Conservation (phyloP, 352 stramenopile species). For the Globisporangium barbulae region DNA sequence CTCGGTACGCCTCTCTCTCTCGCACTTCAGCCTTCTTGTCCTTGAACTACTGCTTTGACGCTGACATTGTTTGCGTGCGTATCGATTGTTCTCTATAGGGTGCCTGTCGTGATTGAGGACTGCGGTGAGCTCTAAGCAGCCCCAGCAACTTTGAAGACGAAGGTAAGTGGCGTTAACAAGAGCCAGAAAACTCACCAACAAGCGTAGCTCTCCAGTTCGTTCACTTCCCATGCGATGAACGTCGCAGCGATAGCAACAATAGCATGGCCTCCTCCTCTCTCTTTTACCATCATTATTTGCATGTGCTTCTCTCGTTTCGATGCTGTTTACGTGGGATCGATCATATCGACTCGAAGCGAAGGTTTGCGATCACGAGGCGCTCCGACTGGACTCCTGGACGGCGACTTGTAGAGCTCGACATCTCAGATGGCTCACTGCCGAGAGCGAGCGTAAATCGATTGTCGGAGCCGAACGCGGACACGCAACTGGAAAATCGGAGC, state of each 20-base stretch:
- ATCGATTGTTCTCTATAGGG: conserved; percentile 19
- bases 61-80: conserved; percentile 20
- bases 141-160: neutral
- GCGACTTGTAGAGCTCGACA: too few relatives aligned
- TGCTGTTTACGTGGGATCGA: neutral
- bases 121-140: conserved; percentile 89
- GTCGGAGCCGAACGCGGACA: neutral
- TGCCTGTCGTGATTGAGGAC: conserved; percentile 93
- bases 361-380: conserved; percentile 1
- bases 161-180: neutral
- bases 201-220: neutral
- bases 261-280: too few relatives aligned
- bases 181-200: neutral
- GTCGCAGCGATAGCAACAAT: neutral
- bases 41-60: conserved; percentile 9
- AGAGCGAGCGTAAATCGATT: conserved; percentile 6
- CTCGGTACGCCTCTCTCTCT: conserved; percentile 28
- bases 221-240: neutral
- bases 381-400: neutral
- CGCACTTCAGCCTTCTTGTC: neutral
- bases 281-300: neutral
- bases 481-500: neutral
- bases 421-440: neutral
- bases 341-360: neutral
- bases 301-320: too few relatives aligned